Base-by-base conservation (phyloP, 106 monocot species). In the Acorus gramineus region DNA sequence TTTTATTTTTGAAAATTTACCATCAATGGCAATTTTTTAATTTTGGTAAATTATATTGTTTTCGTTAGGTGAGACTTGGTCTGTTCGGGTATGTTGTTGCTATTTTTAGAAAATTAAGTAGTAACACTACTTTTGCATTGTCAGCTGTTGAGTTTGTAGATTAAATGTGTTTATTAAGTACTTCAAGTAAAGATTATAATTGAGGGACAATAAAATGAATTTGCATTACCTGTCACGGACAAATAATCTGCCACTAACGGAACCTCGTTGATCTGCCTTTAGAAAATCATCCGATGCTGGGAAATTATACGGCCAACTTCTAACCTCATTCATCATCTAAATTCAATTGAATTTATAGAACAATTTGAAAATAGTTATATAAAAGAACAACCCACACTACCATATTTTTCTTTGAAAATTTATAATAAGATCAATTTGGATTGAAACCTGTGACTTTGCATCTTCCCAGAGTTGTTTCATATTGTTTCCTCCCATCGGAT, bases 381-480 rank as follows among this genome's bases (percentile, higher is more conserved):
- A 1, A 28, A 28, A 28, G 28, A 28, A 28, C 28, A 28, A 28
- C 28, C 28, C 28, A 28, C 28, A 28, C 28, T 28, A 28, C 1
- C 28, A 28, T 28, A 28, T 28, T 28, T 0, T 28, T 28, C 28
- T 28, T 28, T 28, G 28, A 28, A 28, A 28, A 53, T 10, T 55
- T 44, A 68, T 47, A 60, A 56, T 47, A 56, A 13, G 60, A 12
- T 14, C 4, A 42, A 44, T 28, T 28, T 28, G 28, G 28, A 28
- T 28, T 28, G 28, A 28, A 28, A 89, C 93, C 89, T 86, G 78
- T 53, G 64, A 46, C 68, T 93, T 89, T 49, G 93, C 93, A 69
- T 89, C 89, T 55, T 93, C 79, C 93, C 93, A 93, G 14, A 93
- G 85, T 49, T 73, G 14, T 47, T 46, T 65, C 14, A 78, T 78